Evolutionary conservation across 2,329 filamentous ascomycete species (phyloP).

Genomic region (Chrysosporium queenslandicum): DNA sequence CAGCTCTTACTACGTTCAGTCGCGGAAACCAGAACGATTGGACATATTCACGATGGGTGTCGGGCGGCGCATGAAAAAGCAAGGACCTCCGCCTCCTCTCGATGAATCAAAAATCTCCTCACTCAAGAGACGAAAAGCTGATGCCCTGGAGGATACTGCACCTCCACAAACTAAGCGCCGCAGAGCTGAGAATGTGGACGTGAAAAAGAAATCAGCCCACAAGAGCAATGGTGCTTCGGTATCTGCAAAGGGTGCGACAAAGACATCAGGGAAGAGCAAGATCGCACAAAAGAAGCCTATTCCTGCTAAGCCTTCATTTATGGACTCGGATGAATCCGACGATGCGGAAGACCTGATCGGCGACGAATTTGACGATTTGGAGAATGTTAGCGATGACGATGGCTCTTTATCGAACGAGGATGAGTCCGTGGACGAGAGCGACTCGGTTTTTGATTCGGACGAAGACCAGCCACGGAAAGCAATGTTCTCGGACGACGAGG

Average conservation of each 20-base stretch:
- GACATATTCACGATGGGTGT: conserved; percentile 63
- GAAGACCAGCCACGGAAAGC: conserved; percentile 50
- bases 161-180: conserved; percentile 16
- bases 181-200: conserved; percentile 30
- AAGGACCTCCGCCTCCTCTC: conserved; percentile 73
- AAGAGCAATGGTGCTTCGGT: conserved; percentile 29
- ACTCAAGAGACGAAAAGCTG: conserved; percentile 73
- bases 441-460: conserved; percentile 62
- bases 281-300: conserved; percentile 30
- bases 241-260: conserved; percentile 33
- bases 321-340: conserved; percentile 25
- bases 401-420: conserved; percentile 22
- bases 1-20: background rate
- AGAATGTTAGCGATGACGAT: conserved; percentile 40
- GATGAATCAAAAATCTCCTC: conserved; percentile 56
- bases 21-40: background rate
- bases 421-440: conserved; percentile 37
- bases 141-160: conserved; percentile 48
- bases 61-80: conserved; percentile 90
- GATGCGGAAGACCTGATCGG: conserved; percentile 34
- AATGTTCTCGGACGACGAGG: conserved; percentile 93
- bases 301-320: conserved; percentile 27
- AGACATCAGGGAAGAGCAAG: conserved; percentile 18
- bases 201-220: conserved; percentile 54
- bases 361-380: conserved; percentile 40